Percentiles rank a stretch among this genome's conserved stretches.
phyloP scores from a whole-genome alignment of 2,329 filamentous ascomycete genomes.

The Verticillium isaacii region DNA sequence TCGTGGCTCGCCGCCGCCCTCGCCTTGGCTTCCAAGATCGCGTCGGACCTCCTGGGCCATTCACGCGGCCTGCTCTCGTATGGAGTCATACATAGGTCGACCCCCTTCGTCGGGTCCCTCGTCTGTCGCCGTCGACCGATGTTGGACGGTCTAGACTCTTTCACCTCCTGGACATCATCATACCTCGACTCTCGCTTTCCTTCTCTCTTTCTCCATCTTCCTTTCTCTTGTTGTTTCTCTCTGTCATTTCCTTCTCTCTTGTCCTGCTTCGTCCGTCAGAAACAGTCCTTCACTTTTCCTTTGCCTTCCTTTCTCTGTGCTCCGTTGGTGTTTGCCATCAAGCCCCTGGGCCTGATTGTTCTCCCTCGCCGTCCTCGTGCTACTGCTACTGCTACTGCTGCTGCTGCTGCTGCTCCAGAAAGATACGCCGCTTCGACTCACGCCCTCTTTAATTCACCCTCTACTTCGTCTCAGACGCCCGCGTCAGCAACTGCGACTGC shows the following conservation, averaged over 20 bases:
- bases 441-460: not conserved
- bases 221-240: constrained; percentile 4
- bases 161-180: constrained; percentile 1
- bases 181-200: constrained; percentile 4
- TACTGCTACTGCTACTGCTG: constrained; percentile 2
- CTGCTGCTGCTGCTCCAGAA: not conserved
- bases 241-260: not conserved
- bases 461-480: not conserved
- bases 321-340: not conserved
- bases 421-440: not conserved
- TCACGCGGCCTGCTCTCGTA: constrained; percentile 1
- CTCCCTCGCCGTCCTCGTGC: constrained; percentile 3
- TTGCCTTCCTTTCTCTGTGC: not conserved
- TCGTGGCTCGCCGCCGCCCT: not conserved
- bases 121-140: not conserved
- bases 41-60: constrained; percentile 2
- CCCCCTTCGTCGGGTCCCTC: not conserved
- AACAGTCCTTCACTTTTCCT: constrained; percentile 4
- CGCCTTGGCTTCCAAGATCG: constrained; percentile 9
- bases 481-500: not conserved
- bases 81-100: constrained; percentile 8
- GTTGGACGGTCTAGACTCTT: not conserved
- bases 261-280: not conserved
- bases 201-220: constrained; percentile 3
- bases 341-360: not conserved